Base-by-base conservation (phyloP, 2,329 filamentous ascomycete genomes). In the Scedosporium minutisporum region DNA sequence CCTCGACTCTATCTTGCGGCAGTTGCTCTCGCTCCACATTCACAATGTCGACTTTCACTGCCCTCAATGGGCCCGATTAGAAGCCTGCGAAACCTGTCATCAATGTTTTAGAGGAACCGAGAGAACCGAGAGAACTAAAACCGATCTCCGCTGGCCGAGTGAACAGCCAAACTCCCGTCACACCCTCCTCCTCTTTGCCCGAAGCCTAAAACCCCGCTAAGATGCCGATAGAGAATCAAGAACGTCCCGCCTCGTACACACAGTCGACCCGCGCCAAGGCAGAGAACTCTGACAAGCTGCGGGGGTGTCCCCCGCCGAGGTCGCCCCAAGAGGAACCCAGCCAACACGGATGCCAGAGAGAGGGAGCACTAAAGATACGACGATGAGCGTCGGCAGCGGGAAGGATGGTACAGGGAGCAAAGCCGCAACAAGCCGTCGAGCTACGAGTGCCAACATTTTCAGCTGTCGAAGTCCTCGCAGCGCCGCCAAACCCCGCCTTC, bases 31-130 rank as follows among this genome's bases (percentile, higher is more conserved):
- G 14, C n/a, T 53, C 21, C n/a, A 53, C 10, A 21, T 21, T 23
- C 48, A 53, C 48, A 27, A 83, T 83, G 81, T 76, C 80, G 46
- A 71, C 77, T n/a, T 82, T 82, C 64, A 80, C 75, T 33, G 78
- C 79, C 66, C 76, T 83, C n/a, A 81, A 81, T 65, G 78, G 80
- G 66, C 76, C 72, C 67, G 81, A 78, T 64, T 79, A 77, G 57
- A 80, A 77, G 66, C 69, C 71, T 27, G 68, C 73, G 53, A 77
- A 77, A 63, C 69, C 70, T 25, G 68, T 76, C 9, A 64, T 58
- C 14, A 62, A 59, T 23, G 61, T 46, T 25, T 58, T 57, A 44
- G 64, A 65, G 29, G 29, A 33, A 33, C 29, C 29, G 29, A n/a
- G n/a, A n/a, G n/a, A n/a, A n/a, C n/a, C n/a, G n/a, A 33, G 29